phyloP scores from a whole-genome alignment of 306 rosid species.

The Pterocarpus santalinus region DNA sequence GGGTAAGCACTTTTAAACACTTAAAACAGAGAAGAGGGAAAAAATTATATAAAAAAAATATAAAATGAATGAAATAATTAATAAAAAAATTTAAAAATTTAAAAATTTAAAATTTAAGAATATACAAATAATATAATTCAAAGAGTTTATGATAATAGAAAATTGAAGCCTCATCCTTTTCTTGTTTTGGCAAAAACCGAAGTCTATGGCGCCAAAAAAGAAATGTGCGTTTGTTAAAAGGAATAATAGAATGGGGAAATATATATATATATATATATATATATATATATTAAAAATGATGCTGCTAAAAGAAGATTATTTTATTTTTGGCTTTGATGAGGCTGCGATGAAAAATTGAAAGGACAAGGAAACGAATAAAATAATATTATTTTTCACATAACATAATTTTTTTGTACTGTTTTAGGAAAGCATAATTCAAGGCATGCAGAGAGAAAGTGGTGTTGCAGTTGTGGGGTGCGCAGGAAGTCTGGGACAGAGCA shows the following conservation, averaged over 20 bases:
- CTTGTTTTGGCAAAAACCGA: slow-evolving; percentile 62
- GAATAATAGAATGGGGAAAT: neutral
- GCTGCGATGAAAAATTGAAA: neutral
- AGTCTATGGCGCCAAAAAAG: slow-evolving; percentile 20
- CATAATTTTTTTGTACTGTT: neutral
- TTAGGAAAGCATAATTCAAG: neutral
- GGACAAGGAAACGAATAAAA: neutral
- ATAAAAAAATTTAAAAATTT: too few species aligned
- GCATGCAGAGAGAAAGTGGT: slow-evolving; percentile 4
- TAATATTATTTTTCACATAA: too few species aligned
- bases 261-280: too few species aligned
- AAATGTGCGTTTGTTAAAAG: neutral
- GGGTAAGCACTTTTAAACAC: too few species aligned
- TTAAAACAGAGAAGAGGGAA: too few species aligned
- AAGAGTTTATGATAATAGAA: slow-evolving; percentile 26
- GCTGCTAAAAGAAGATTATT: neutral
- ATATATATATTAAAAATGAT: neutral
- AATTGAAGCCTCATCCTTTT: slow-evolving; percentile 51
- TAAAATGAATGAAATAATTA: too few species aligned
- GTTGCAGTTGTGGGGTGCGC: neutral
- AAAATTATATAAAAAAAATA: too few species aligned
- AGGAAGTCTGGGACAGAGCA: neutral
- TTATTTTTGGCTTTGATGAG: neutral
- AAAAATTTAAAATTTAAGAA: too few species aligned
- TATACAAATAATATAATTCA: too few species aligned